These are phyloP conservation scores for Stygiomarasmius scandens DNA, from an alignment of 1,284 basidiomycete species.

Conservation along the genomic window DNA sequence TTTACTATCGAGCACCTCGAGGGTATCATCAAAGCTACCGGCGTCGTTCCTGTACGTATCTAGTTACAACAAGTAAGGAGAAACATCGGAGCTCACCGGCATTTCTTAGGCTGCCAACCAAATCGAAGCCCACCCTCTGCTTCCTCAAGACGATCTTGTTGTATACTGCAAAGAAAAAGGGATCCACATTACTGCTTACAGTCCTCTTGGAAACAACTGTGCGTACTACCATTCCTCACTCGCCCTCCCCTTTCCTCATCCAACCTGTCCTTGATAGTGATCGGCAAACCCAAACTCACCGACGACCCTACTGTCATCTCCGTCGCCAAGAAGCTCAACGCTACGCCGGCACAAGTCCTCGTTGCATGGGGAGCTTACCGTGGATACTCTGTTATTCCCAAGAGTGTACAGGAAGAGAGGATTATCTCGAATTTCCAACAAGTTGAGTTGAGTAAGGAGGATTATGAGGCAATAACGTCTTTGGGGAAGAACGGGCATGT, in stretches of 20 bases:
- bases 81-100: not conserved
- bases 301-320: slow-evolving; percentile 66
- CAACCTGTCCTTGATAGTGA: slow-evolving; percentile 37
- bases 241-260: slow-evolving; percentile 2
- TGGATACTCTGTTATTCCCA: slow-evolving; percentile 53
- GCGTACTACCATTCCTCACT: slow-evolving; percentile 23
- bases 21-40: slow-evolving; percentile 74
- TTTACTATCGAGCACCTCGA: slow-evolving; percentile 71
- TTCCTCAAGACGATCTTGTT: slow-evolving; percentile 72
- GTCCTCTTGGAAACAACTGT: slow-evolving; percentile 82
- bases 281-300: slow-evolving; percentile 59
- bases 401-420: slow-evolving; percentile 61
- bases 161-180: slow-evolving; percentile 52
- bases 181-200: slow-evolving; percentile 74
- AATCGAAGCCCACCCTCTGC: slow-evolving; percentile 82
- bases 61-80: not conserved
- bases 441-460: slow-evolving; percentile 60
- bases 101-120: slow-evolving; percentile 66
- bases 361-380: slow-evolving; percentile 63
- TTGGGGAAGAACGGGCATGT: slow-evolving; percentile 56
- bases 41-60: slow-evolving; percentile 64
- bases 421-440: slow-evolving; percentile 75
- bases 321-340: slow-evolving; percentile 58
- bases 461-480: slow-evolving; percentile 58
- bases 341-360: slow-evolving; percentile 69